phyloP scores from a whole-genome alignment of 148 eudicot genomes.

The Vaccinium darrowii region DNA sequence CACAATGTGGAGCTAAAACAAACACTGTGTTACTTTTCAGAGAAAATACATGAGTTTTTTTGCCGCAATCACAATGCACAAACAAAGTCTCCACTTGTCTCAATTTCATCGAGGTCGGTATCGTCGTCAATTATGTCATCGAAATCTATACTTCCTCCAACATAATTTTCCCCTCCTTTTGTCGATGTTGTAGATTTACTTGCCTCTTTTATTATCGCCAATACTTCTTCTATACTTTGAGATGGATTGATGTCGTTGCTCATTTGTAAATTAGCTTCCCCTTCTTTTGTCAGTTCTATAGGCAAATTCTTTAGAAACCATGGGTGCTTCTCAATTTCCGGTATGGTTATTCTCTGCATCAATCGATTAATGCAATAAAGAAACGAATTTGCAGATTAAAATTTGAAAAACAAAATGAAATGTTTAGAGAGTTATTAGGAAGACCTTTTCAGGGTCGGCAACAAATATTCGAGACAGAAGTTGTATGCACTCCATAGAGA shows the following conservation, averaged over 20 bases:
- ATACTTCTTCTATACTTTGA: conserved; percentile 60
- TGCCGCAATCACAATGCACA: conserved; percentile 29
- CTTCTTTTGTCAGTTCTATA: conserved; percentile 60
- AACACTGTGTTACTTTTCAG: neutral
- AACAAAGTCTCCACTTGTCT: conserved; percentile 60
- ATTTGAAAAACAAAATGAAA: neutral
- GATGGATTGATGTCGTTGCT: conserved; percentile 40
- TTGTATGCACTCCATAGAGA: conserved; percentile 68
- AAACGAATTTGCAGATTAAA: neutral
- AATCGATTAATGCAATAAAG: neutral
- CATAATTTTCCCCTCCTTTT: conserved; percentile 16
- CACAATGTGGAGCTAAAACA: neutral
- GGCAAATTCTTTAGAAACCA: conserved; percentile 88
- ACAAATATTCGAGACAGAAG: conserved; percentile 74
- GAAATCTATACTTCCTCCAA: conserved; percentile 62
- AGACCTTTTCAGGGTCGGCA: conserved; percentile 65
- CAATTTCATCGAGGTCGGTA: conserved; percentile 65
- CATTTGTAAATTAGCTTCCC: conserved; percentile 33
- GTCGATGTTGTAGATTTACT: conserved; percentile 34
- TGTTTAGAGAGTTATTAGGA: conserved; percentile 7
- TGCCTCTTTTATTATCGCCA: conserved; percentile 65
- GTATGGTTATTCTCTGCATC: conserved; percentile 75
- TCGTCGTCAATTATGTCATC: conserved; percentile 63
- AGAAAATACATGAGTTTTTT: neutral
- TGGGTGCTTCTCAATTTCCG: conserved; percentile 72